Percentiles rank a stretch among this genome's conserved stretches.
Conservation (phyloP, 2,329 filamentous ascomycete species). For the Alternaria sp. region DNA sequence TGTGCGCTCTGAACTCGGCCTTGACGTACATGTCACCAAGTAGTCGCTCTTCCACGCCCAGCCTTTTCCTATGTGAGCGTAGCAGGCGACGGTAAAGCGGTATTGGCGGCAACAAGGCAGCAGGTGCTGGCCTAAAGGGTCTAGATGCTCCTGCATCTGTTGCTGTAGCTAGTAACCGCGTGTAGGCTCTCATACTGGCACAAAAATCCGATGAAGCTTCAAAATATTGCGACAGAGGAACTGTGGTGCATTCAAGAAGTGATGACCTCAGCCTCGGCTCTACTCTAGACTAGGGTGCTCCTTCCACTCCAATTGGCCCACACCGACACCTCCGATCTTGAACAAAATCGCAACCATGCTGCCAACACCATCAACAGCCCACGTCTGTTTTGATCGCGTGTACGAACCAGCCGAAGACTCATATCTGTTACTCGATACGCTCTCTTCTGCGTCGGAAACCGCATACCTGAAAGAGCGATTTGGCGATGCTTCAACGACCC, state of each 20-base stretch:
- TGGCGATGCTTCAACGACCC: conserved; percentile 20
- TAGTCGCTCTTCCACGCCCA: conserved; percentile 75
- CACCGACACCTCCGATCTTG: conserved; percentile 18
- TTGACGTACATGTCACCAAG: conserved; percentile 94
- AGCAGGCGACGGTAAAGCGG: conserved; percentile 88
- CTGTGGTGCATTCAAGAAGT: conserved; percentile 19
- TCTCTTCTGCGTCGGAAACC: conserved; percentile 74
- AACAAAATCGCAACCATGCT: conserved; percentile 66
- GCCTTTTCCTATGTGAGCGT: conserved; percentile 80
- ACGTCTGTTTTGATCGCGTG: conserved; percentile 85
- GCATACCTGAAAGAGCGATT: conserved; percentile 73
- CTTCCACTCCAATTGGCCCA: conserved; percentile 28
- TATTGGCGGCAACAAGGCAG: conserved; percentile 84
- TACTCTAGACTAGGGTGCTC: conserved; percentile 21
- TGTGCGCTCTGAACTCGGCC: conserved; percentile 86
- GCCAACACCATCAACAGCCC: conserved; percentile 89
- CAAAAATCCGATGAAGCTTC: neutral
- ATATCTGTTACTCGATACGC: conserved; percentile 88
- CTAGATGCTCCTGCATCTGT: conserved; percentile 45
- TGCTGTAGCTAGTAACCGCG: conserved; percentile 42
- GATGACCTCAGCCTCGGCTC: conserved; percentile 38
- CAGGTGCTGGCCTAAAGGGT: conserved; percentile 50
- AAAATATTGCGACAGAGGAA: conserved; percentile 4
- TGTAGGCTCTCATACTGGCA: conserved; percentile 39
- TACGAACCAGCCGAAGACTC: conserved; percentile 98